These are phyloP conservation scores for Platismatia glauca DNA, from an alignment of 495 filamentous ascomycete species.

Conservation along the genomic window DNA sequence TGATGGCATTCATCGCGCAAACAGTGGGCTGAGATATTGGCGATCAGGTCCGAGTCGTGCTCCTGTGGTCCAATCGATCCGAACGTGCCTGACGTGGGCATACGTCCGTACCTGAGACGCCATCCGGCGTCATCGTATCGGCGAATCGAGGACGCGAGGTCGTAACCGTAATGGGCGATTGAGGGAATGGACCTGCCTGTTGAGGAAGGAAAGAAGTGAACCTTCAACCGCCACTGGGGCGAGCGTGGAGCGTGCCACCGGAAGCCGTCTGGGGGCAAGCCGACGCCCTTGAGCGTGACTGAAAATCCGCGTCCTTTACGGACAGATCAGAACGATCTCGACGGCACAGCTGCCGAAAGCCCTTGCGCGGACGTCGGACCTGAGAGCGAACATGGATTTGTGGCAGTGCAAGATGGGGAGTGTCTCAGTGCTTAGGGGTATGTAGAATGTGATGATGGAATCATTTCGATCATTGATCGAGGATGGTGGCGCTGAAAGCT, in stretches of 20 bases:
- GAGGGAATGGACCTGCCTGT: not conserved
- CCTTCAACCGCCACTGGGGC: too few species aligned
- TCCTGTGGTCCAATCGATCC: not conserved
- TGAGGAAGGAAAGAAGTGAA: not conserved
- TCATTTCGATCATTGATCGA: too few species aligned
- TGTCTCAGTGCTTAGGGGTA: too few species aligned
- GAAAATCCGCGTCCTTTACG: not conserved
- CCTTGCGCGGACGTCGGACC: too few species aligned
- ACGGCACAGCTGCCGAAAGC: too few species aligned
- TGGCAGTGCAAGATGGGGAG: too few species aligned
- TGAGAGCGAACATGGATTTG: too few species aligned
- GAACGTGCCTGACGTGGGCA: not conserved
- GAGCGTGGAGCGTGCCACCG: too few species aligned
- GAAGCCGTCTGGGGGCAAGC: not conserved
- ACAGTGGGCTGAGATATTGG: not conserved
- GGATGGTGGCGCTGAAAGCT: too few species aligned
- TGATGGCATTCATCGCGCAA: not conserved
- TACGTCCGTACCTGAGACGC: slow-evolving; percentile 3
- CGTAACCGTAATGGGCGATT: not conserved
- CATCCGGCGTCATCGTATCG: not conserved
- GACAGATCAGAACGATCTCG: not conserved
- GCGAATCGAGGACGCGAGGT: not conserved
- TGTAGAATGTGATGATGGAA: too few species aligned
- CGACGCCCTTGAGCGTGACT: not conserved
- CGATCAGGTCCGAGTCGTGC: not conserved